These are phyloP conservation scores for Pseudonectria foliicola DNA, from an alignment of 2,329 filamentous ascomycete species.

Conservation along the genomic window DNA sequence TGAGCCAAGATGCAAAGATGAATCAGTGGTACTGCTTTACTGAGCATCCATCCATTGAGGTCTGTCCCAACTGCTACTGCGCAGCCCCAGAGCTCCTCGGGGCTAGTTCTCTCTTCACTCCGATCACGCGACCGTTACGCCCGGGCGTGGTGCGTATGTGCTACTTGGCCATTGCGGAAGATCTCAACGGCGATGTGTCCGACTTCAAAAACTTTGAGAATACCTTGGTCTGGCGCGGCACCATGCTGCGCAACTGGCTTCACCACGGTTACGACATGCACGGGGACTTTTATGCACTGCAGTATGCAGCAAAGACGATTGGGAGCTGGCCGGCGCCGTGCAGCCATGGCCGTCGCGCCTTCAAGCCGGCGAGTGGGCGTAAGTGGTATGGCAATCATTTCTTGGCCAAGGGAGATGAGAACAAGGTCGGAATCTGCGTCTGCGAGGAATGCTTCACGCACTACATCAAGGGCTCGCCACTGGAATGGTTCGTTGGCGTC, in stretches of 20 bases:
- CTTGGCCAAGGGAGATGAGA: conserved; percentile 2
- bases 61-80: conserved; percentile 4
- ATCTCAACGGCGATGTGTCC: not conserved
- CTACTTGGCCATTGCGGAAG: not conserved
- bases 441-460: conserved; percentile 6
- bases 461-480: conserved; percentile 3
- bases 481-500: conserved; percentile 3
- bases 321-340: conserved; percentile 3
- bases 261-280: conserved; percentile 3
- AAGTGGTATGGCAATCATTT: conserved; percentile 7
- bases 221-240: conserved; percentile 3
- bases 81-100: conserved; percentile 1
- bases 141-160: conserved; percentile 4
- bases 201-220: conserved; percentile 2
- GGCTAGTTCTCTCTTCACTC: conserved; percentile 3
- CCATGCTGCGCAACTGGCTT: conserved; percentile 1
- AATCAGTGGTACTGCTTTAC: conserved; percentile 1
- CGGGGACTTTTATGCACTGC: conserved; percentile 2
- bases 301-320: conserved; percentile 1
- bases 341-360: not conserved
- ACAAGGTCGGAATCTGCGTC: conserved; percentile 1
- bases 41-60: conserved; percentile 3
- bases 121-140: not conserved
- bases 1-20: not conserved
- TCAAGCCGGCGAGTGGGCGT: conserved; percentile 1